phyloP scores from a whole-genome alignment of 106 monocot species.

The Phalaenopsis equestris region DNA sequence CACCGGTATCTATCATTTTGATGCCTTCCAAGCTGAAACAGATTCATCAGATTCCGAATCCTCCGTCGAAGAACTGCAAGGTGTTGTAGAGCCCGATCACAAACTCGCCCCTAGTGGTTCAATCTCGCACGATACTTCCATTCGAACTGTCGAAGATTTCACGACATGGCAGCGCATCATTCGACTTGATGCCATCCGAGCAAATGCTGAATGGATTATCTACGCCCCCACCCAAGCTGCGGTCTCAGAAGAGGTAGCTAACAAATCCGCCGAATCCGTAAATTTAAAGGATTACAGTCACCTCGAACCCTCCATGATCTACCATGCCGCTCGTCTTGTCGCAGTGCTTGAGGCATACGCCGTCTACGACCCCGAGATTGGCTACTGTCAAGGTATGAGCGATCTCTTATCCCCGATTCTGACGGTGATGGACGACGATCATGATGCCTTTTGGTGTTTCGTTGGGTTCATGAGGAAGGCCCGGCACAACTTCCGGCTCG shows the following conservation, averaged over 20 bases:
- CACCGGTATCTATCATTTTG: constrained; percentile 14
- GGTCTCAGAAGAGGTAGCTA: constrained; percentile 39
- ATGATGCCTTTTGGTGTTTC: constrained; percentile 89
- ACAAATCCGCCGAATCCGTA: constrained; percentile 33
- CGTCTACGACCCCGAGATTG: constrained; percentile 70
- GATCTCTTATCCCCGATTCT: constrained; percentile 74
- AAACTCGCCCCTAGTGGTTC: constrained; percentile 20
- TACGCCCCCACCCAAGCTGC: constrained; percentile 41
- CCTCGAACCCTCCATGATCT: constrained; percentile 67
- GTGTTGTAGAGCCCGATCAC: constrained; percentile 21
- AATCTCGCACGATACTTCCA: constrained; percentile 23
- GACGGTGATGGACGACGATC: constrained; percentile 69
- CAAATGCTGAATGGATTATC: constrained; percentile 71
- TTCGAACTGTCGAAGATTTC: constrained; percentile 52
- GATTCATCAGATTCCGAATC: constrained; percentile 67
- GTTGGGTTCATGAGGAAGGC: constrained; percentile 88
- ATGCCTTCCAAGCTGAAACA: constrained; percentile 21
- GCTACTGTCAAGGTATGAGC: constrained; percentile 96
- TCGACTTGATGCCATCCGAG: constrained; percentile 69
- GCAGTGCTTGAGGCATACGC: constrained; percentile 78
- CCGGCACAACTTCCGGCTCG: constrained; percentile 83
- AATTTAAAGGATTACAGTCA: constrained; percentile 65
- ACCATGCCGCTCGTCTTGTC: constrained; percentile 75
- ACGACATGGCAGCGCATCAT: constrained; percentile 85
- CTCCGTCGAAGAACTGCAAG: constrained; percentile 25